phyloP scores from a whole-genome alignment of 768 basidiomycete genomes.

The Coprinopsis marcescibilis region DNA sequence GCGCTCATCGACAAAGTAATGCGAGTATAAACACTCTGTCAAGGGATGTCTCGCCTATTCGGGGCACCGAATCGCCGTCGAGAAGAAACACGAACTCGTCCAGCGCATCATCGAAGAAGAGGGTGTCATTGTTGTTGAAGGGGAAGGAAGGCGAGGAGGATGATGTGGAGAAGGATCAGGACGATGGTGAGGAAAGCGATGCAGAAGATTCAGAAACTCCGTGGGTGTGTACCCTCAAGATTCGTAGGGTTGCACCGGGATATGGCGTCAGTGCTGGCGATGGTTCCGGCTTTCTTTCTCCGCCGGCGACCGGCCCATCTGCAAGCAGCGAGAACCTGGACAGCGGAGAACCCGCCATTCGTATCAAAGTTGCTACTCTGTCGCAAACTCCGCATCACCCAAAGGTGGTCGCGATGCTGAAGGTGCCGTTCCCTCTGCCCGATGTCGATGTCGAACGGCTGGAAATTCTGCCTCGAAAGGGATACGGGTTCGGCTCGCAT shows the following conservation, averaged over 20 bases:
- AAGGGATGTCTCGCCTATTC: conserved; percentile 13
- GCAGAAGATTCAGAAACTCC: conserved; percentile 96
- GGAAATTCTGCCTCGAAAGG: conserved; percentile 41
- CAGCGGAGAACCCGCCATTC: conserved; percentile 29
- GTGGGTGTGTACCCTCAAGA: conserved; percentile 83
- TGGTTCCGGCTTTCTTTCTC: conserved; percentile 9
- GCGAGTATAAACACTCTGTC: conserved; percentile 20
- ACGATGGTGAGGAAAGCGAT: conserved; percentile 78
- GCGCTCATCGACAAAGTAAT: conserved; percentile 30
- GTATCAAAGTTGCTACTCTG: conserved; percentile 75
- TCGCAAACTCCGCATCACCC: conserved; percentile 95
- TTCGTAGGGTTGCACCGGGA: conserved; percentile 37
- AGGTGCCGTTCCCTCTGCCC: conserved; percentile 84
- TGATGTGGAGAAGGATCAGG: conserved; percentile 21
- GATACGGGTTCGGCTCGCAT: conserved; percentile 4
- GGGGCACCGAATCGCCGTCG: conserved; percentile 9
- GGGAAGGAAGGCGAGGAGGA: conserved; percentile 4
- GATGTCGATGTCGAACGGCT: conserved; percentile 70
- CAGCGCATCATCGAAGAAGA: conserved; percentile 11
- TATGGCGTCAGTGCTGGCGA: conserved; percentile 8
- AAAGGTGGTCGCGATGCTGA: conserved; percentile 86
- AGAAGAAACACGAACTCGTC: conserved; percentile 13
- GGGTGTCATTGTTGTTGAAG: conserved; percentile 8
- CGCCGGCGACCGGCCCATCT: conserved; percentile 7
- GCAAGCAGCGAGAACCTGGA: conserved; percentile 5